Evolutionary conservation across 495 filamentous ascomycete genomes (phyloP), one percentile per base, ranked within the genome.

Genomic region (Neurospora sp.): DNA sequence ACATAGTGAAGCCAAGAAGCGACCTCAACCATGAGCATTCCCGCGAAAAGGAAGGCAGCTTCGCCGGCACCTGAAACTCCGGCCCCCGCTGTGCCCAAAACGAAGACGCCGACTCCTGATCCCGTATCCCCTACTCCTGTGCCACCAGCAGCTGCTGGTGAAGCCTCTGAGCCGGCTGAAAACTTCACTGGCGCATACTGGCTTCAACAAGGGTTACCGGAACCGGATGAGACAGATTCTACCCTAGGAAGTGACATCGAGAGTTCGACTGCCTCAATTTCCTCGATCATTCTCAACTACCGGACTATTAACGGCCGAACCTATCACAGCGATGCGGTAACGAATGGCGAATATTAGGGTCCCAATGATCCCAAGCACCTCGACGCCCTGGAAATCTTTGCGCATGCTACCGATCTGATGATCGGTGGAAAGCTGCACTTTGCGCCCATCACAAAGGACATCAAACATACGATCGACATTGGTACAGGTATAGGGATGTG

Each of bases 281-380:
- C 81, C 12, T 79, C 82, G 2, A 83, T 79, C 69, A 83, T 86
- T n/a, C 40, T 83, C 9, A 76, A 84, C 27, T 85, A 85, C 75
- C 75, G 81, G 4, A 79, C 76, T 22, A 76, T 83, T 12, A 78
- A 81, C 44, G 81, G 81, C 6, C 77, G 82, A 38, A 83, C 79
- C 14, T 83, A 75, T 68, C 80, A 82, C 37, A 78, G 76, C 72
- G 78, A 78, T 18, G 9, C 44, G 9, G 44, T 22, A 48, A 22
- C 44, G 9, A n/a, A 20, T 9, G 9, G 9, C 10, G n/a, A 48
- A 9, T 48, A 48, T n/a, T 48, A n/a, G 2, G 8, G 8, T 10
- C n/a, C 53, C 16, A 18, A 35, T 35, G 53, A 35, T 14, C 6
- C 53, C 12, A 31, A 61, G 12, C 27, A 61, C 6, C 31, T 61